These are phyloP conservation scores for Luffa aegyptiaca DNA, from an alignment of 306 rosid species.

Conservation along the genomic window DNA sequence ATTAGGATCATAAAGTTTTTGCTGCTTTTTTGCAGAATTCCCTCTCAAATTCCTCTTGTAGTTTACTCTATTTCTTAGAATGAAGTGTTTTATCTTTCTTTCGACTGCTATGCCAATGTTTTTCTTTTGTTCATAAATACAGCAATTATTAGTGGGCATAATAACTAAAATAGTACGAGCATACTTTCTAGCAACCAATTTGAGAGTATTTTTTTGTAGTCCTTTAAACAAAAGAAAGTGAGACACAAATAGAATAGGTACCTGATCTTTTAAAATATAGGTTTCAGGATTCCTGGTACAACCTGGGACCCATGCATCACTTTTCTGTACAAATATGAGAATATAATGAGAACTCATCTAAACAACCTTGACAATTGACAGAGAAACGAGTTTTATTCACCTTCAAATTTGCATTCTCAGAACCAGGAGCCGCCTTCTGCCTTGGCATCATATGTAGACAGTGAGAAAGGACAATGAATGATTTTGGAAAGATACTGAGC, in stretches of 20 bases:
- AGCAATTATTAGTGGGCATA: background rate
- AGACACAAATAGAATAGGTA: slow-evolving; percentile 3
- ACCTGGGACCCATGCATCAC: slow-evolving; percentile 61
- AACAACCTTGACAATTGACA: slow-evolving; percentile 7
- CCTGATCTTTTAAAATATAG: slow-evolving; percentile 70
- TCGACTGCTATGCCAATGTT: background rate
- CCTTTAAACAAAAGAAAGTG: background rate
- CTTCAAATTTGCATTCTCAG: slow-evolving; percentile 48
- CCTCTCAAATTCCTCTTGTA: background rate
- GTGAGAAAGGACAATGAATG: slow-evolving; percentile 55
- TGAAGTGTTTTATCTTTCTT: background rate
- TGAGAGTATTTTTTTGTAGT: background rate
- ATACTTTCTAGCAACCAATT: background rate
- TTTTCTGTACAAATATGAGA: slow-evolving; percentile 29
- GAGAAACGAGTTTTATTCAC: slow-evolving; percentile 19
- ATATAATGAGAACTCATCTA: slow-evolving; percentile 9
- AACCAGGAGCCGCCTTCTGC: slow-evolving; percentile 49
- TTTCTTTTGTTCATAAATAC: background rate
- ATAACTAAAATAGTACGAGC: background rate
- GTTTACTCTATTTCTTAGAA: background rate
- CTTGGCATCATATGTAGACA: slow-evolving; percentile 88
- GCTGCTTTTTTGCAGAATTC: background rate
- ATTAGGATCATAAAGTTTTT: background rate
- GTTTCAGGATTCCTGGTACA: slow-evolving; percentile 69
- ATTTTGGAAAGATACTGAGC: slow-evolving; percentile 68